Evolutionary conservation across 1,284 basidiomycete species (phyloP).

Genomic region (Cutaneotrichosporon sp.): DNA sequence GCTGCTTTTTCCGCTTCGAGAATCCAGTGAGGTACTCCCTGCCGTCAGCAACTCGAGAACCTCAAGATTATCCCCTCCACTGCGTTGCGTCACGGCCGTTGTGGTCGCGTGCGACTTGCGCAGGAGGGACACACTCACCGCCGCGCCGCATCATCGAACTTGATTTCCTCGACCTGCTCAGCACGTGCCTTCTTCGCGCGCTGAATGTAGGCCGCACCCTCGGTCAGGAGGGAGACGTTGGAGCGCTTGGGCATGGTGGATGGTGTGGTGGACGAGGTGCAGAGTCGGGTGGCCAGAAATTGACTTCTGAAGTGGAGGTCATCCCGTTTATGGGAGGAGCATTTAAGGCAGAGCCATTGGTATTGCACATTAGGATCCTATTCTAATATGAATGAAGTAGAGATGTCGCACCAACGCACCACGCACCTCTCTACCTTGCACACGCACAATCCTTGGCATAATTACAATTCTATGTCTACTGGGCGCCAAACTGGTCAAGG

Average conservation of each 20-base stretch:
- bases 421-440: no score
- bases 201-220: constrained; percentile 52
- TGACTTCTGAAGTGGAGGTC: constrained; percentile 1
- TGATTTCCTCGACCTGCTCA: constrained; percentile 53
- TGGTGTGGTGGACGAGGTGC: neutral
- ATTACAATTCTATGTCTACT: constrained; percentile 9
- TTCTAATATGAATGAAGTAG: no score
- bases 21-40: constrained; percentile 55
- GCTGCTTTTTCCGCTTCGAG: constrained; percentile 55
- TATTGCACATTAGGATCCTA: no score
- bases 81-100: no score
- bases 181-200: constrained; percentile 49
- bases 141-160: constrained; percentile 54
- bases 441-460: constrained; percentile 2
- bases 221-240: constrained; percentile 54
- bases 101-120: no score
- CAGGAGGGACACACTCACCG: constrained; percentile 43
- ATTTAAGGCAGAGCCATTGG: neutral
- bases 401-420: no score
- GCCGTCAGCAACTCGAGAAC: no score
- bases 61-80: no score
- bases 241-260: constrained; percentile 25
- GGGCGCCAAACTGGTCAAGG: constrained; percentile 11
- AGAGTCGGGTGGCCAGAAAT: constrained; percentile 6
- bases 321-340: neutral